Base-by-base conservation (phyloP, 2,329 filamentous ascomycete species). In the Emericellopsis atlantica region DNA sequence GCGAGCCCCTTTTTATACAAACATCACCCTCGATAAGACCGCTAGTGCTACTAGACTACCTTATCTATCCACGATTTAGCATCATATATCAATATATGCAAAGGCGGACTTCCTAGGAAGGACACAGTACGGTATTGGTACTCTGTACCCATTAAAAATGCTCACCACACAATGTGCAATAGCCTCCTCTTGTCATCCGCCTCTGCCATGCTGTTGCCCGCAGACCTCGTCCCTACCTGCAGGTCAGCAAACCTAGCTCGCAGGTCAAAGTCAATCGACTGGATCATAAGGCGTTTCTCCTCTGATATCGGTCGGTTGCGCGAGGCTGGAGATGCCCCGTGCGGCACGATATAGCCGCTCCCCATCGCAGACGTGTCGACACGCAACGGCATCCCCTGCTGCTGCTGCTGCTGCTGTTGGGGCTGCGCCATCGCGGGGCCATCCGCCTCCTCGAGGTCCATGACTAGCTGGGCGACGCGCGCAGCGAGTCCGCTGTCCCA, bases 401-500 rank as follows among this genome's bases (percentile, higher is more conserved):
- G 23, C 29, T 34, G 38, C 40, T 41, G 37, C 18, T 39, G 18
- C 12, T 15, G 12, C 6, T 32, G 31, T 7, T n/a, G 9, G 14
- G 24, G 15, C 36, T 37, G 9, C 18, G 22, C 23, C 37, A 9
- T 32, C 24, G 4, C 8, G 43, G 3, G 18, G 18, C 5, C 5
- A 3, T 65, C 62, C 6, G 62, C 64, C 48, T 78, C 74, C 48
- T 78, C 74, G 14, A 76, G 62, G 8, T 63, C 57, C 53, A 71
- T 66, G 32, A 77, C 62, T 72, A 72, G 77, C 43, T 61, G 62
- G 37, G 66, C 68, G 47, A 78, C 76, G 7, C 65, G 65, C 1
- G 73, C 72, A 10, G 67, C 64, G 44, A 78, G 62, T 46, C 74
- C 69, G 49, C 72, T 79, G 49, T 84, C 79, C 79, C 79, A 84